A percentile compares a stretch with the other conserved stretches of the same genome.
phyloP scores from a whole-genome alignment of 805 yeast genomes.

The Myxozyma neotropica region DNA sequence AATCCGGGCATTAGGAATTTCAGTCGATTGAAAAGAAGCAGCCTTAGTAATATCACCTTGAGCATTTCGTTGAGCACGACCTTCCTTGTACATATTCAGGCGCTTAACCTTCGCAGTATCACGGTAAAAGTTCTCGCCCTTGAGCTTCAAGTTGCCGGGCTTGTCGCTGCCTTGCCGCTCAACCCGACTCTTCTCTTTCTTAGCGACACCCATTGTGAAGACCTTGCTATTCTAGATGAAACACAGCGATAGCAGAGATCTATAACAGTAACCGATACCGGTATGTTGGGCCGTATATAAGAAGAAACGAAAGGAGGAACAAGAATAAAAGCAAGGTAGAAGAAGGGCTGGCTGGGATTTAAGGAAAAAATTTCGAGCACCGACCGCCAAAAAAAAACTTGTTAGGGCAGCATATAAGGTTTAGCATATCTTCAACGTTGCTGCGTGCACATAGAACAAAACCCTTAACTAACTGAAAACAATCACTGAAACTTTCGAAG shows the following conservation, averaged over 20 bases:
- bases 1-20: slow-evolving; percentile 86
- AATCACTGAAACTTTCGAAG: no score
- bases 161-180: slow-evolving; percentile 64
- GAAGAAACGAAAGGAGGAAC: neutral
- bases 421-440: neutral
- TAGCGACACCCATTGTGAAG: slow-evolving; percentile 78
- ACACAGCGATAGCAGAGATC: neutral
- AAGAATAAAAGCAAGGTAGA: neutral
- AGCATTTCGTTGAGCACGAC: slow-evolving; percentile 83
- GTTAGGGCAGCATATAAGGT: slow-evolving; percentile 3
- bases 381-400: slow-evolving; percentile 6
- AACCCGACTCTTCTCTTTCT: slow-evolving; percentile 88
- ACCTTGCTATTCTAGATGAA: neutral
- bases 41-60: slow-evolving; percentile 85
- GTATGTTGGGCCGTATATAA: neutral
- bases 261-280: neutral
- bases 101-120: slow-evolving; percentile 53
- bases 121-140: slow-evolving; percentile 94
- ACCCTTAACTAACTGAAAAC: no score
- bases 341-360: neutral
- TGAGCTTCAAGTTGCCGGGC: slow-evolving; percentile 89
- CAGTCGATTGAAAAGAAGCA: slow-evolving; percentile 84
- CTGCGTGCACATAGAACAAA: no score
- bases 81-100: slow-evolving; percentile 89
- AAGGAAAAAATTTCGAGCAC: slow-evolving; percentile 11